phyloP scores from a whole-genome alignment of 164 flowering plant species.

The Liquidambar formosana region DNA sequence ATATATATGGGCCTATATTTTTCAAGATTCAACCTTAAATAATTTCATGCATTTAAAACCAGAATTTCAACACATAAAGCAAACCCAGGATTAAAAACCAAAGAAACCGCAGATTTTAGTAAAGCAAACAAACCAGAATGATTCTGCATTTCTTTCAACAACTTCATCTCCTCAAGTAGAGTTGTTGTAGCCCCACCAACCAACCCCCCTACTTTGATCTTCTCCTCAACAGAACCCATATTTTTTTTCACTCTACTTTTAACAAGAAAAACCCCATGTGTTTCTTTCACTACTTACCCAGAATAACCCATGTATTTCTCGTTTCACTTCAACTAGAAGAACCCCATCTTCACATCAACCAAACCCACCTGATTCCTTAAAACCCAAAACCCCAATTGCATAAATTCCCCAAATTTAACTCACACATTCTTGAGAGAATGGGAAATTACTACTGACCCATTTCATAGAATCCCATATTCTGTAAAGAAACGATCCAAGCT shows the following conservation, averaged over 20 bases:
- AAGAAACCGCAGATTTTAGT: background rate
- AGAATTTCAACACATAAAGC: background rate
- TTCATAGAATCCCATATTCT: background rate
- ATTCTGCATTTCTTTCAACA: slow-evolving; percentile 75
- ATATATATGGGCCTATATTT: background rate
- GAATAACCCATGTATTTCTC: slow-evolving; percentile 14
- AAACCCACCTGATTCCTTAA: slow-evolving; percentile 6
- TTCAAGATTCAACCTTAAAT: slow-evolving; percentile 1
- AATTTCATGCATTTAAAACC: background rate
- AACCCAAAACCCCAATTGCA: slow-evolving; percentile 11
- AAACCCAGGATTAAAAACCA: background rate
- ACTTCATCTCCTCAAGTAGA: slow-evolving; percentile 79
- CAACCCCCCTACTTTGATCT: slow-evolving; percentile 44
- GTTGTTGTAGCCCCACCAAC: slow-evolving; percentile 34
- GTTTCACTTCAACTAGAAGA: slow-evolving; percentile 9
- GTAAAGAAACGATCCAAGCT: slow-evolving; percentile 27
- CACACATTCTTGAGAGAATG: background rate
- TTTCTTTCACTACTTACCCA: slow-evolving; percentile 6
- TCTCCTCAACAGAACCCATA: slow-evolving; percentile 59
- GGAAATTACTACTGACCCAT: slow-evolving; percentile 9
- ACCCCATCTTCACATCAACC: slow-evolving; percentile 21
- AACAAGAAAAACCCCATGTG: no score
- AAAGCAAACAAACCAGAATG: slow-evolving; percentile 65
- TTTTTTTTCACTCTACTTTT: slow-evolving; percentile 3
- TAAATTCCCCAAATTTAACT: slow-evolving; percentile 1